Evolutionary conservation across 305 asterid species (phyloP).

Genomic region (Fraxinus floribunda): DNA sequence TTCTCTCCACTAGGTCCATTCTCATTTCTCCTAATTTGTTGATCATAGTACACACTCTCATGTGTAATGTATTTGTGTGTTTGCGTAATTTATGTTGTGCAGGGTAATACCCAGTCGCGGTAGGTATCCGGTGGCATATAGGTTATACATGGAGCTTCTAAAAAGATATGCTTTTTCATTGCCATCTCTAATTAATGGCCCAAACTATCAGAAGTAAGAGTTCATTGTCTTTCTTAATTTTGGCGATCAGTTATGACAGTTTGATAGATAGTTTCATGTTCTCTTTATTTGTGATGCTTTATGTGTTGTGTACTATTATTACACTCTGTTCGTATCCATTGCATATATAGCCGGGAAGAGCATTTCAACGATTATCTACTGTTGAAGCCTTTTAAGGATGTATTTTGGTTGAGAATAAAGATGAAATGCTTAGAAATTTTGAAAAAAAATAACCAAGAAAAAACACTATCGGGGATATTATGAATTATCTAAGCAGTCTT

Average conservation of each 20-base stretch:
- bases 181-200: constrained; percentile 66
- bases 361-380: not conserved
- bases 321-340: not conserved
- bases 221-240: constrained; percentile 7
- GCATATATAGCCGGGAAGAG: not conserved
- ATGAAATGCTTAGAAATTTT: not conserved
- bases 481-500: not conserved
- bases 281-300: constrained; percentile 17
- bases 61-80: not conserved
- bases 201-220: constrained; percentile 66
- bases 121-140: constrained; percentile 69
- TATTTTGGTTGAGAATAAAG: not conserved
- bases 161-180: constrained; percentile 74
- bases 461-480: not conserved
- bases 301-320: not conserved
- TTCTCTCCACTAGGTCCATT: constrained; percentile 65
- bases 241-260: not conserved
- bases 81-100: constrained; percentile 23
- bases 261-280: not conserved
- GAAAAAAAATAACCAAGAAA: not conserved
- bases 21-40: not conserved
- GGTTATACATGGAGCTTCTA: constrained; percentile 83
- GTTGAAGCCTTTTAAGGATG: not conserved
- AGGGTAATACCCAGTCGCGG: constrained; percentile 73
- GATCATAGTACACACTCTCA: not conserved